Evolutionary conservation across 345 rosid species (phyloP).

Genomic region (Salix viminalis): DNA sequence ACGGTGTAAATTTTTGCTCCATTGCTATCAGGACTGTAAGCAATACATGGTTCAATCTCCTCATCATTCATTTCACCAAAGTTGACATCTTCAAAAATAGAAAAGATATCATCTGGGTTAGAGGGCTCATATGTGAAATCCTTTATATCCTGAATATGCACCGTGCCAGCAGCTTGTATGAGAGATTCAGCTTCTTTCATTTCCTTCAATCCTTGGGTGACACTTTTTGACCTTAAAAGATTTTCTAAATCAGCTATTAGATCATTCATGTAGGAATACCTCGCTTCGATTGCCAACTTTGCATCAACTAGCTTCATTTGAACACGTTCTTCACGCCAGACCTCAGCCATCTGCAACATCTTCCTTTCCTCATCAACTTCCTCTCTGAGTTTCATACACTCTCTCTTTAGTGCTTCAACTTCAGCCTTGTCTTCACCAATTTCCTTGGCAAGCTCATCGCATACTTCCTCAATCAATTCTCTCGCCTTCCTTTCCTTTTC

Average conservation of each 20-base stretch:
- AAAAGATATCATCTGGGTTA: slow-evolving; percentile 56
- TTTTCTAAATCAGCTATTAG: slow-evolving; percentile 58
- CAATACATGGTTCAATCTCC: slow-evolving; percentile 37
- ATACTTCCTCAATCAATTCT: slow-evolving; percentile 77
- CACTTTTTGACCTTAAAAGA: slow-evolving; percentile 41
- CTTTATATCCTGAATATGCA: slow-evolving; percentile 46
- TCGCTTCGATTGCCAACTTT: slow-evolving; percentile 54
- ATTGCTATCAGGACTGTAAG: slow-evolving; percentile 43
- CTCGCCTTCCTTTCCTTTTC: slow-evolving; percentile 75
- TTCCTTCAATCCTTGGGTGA: slow-evolving; percentile 35
- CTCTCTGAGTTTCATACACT: slow-evolving; percentile 56
- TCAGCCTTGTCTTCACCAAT: slow-evolving; percentile 80
- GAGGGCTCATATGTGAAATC: slow-evolving; percentile 64
- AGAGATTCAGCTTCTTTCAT: slow-evolving; percentile 46
- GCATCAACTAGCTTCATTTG: slow-evolving; percentile 91
- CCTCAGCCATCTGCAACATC: slow-evolving; percentile 97
- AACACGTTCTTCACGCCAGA: slow-evolving; percentile 96
- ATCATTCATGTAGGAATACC: slow-evolving; percentile 56
- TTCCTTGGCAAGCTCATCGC: slow-evolving; percentile 84
- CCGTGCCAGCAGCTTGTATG: slow-evolving; percentile 45
- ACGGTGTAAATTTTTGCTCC: slow-evolving; percentile 44
- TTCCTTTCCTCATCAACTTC: slow-evolving; percentile 81
- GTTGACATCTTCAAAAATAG: slow-evolving; percentile 60
- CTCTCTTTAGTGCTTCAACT: slow-evolving; percentile 63
- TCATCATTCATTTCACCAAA: slow-evolving; percentile 36